phyloP scores from a whole-genome alignment of 2,329 filamentous ascomycete species.

The Paracoccidioides brasiliensis region DNA sequence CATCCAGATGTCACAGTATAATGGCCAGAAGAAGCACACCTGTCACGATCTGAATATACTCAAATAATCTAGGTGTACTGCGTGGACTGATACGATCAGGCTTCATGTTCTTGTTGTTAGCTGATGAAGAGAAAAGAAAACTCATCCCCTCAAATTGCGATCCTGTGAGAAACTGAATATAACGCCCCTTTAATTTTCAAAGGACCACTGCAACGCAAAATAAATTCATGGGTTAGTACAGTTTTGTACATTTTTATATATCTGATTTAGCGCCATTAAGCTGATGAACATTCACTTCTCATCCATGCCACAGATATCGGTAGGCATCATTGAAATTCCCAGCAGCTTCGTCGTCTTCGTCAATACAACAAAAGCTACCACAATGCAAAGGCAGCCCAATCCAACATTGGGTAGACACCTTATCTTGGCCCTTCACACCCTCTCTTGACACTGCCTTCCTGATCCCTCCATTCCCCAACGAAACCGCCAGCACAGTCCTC shows the following conservation, averaged over 20 bases:
- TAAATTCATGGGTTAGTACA: not conserved
- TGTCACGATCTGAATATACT: not conserved
- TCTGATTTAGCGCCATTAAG: not conserved
- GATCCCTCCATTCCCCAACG: constrained; percentile 1
- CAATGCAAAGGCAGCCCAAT: constrained; percentile 1
- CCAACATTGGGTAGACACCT: constrained; percentile 2
- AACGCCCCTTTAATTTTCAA: not conserved
- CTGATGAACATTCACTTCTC: not conserved
- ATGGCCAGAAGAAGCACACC: not conserved
- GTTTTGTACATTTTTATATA: not conserved
- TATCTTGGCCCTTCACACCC: not conserved
- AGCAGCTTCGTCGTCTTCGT: not conserved
- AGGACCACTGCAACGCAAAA: not conserved
- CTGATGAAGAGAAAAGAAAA: not conserved
- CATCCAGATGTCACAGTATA: not conserved
- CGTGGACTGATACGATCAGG: not conserved
- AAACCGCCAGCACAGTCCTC: not conserved
- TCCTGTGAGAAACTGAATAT: not conserved
- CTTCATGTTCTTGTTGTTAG: not conserved
- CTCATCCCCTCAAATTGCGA: too few species aligned
- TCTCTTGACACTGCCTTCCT: not conserved
- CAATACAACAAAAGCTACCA: not conserved
- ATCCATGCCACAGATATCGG: not conserved
- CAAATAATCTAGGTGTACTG: not conserved
- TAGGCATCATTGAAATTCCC: not conserved